Base-by-base conservation (phyloP, 106 monocot genomes). In the Phalaenopsis equestris region DNA sequence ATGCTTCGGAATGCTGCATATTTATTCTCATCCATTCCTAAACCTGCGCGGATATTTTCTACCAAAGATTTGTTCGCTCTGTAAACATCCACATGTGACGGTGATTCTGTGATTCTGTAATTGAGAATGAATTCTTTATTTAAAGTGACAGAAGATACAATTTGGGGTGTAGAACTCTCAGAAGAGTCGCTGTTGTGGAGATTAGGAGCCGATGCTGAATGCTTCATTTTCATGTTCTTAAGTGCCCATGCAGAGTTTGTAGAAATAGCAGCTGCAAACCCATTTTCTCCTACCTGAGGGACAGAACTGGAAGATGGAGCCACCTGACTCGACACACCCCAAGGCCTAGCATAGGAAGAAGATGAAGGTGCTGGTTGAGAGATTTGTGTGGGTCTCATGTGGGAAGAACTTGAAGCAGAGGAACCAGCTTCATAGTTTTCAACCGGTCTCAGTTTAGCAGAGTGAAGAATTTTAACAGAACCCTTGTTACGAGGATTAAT, bases 21-120 rank as follows among this genome's bases (percentile, higher is more conserved):
- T 74, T 73, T 90, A 41, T 94, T 90, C 72, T 94, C 89, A 58
- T 97, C 90, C 77, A 84, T 89, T 24, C 76, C 92, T 58, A 94
- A 68, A 3, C 78, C 85, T 57, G 61, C 48, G n/a, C 78, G 86
- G 14, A 97, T 92, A 67, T 87, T 87, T 55, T 92, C 97, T 56
- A 97, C 89, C 78, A 97, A 82, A 41, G 89, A 81, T 77, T 92
- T 90, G 79, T 97, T 97, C 42, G 97, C 92, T 55, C 83, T 79
- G 0, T 83, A 83, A 46, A 92, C 87, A 84, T 90, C 84, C 8
- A 24, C 77, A 11, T 56, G 42, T 6, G 85, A 75, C 56, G 67
- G 21, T 42, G 77, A n/a, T 68, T 81, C 87, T 37, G 21, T 42
- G 77, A n/a, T 68, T 81, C 87, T 37, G 14, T 75, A 43, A 56